phyloP scores from a whole-genome alignment of 257 asterid genomes.

The Penstemon barbatus region DNA sequence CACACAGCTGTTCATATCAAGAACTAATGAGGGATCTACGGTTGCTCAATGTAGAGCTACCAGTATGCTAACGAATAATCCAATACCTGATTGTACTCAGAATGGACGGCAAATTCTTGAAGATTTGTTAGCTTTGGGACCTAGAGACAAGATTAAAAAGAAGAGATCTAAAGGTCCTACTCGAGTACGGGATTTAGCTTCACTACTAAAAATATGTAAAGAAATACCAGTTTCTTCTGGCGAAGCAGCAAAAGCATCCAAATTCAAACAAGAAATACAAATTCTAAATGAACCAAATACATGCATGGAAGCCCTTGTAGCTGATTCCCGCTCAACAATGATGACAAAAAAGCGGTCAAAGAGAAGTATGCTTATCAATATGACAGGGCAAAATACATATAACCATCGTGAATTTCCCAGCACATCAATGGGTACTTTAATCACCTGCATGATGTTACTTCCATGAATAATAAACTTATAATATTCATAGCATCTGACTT shows the following conservation, averaged over 20 bases:
- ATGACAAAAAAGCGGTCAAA: slow-evolving; percentile 60
- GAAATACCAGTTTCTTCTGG: slow-evolving; percentile 36
- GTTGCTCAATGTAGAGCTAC: slow-evolving; percentile 31
- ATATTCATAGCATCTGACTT: slow-evolving; percentile 15
- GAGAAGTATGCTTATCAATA: slow-evolving; percentile 41
- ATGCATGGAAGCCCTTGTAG: slow-evolving; percentile 58
- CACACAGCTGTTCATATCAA: too few relatives aligned
- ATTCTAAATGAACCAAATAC: slow-evolving; percentile 38
- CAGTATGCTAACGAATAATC: slow-evolving; percentile 26
- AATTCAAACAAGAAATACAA: slow-evolving; percentile 25
- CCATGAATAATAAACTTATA: slow-evolving; percentile 15
- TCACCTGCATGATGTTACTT: slow-evolving; percentile 25
- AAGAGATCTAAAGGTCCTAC: slow-evolving; percentile 56
- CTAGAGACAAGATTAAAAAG: slow-evolving; percentile 40
- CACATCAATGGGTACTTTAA: slow-evolving; percentile 40
- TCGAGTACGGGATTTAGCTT: slow-evolving; percentile 19
- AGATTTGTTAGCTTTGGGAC: slow-evolving; percentile 48
- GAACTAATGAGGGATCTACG: neutral
- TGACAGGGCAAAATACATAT: slow-evolving; percentile 37
- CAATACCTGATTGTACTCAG: slow-evolving; percentile 30
- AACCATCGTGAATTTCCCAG: slow-evolving; percentile 35
- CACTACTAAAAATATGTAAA: too few relatives aligned
- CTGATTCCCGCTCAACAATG: slow-evolving; percentile 39
- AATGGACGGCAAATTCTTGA: slow-evolving; percentile 36
- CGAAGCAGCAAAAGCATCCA: slow-evolving; percentile 33